Conservation (phyloP, 1,139 yeast species). For the Magnusiomyces suaveolens region DNA sequence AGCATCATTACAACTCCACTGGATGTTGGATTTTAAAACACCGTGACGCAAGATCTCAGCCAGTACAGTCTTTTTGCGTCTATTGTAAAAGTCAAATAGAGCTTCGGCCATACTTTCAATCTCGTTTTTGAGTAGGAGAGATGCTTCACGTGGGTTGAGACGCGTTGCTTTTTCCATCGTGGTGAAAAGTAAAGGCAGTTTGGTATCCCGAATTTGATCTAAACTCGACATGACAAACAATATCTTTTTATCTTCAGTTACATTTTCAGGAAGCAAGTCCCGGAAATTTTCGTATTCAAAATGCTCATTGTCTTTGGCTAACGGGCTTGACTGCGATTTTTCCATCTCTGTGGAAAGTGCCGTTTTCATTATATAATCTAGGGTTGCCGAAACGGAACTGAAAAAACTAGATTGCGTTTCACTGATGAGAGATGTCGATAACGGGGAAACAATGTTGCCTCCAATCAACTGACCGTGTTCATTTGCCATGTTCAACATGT, state of each 20-base stretch:
- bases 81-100: slow-evolving; percentile 43
- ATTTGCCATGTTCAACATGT: slow-evolving; percentile 22
- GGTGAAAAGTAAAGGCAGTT: slow-evolving; percentile 41
- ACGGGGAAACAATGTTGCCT: slow-evolving; percentile 39
- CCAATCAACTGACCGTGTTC: slow-evolving; percentile 15
- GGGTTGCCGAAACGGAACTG: slow-evolving; percentile 30
- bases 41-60: slow-evolving; percentile 42
- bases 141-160: slow-evolving; percentile 35
- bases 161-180: slow-evolving; percentile 43
- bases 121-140: slow-evolving; percentile 36
- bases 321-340: no score
- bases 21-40: slow-evolving; percentile 32
- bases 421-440: slow-evolving; percentile 38
- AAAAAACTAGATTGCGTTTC: slow-evolving; percentile 37
- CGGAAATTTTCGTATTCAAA: slow-evolving; percentile 15
- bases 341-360: slow-evolving; percentile 11
- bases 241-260: slow-evolving; percentile 33
- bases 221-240: slow-evolving; percentile 44
- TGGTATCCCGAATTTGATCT: slow-evolving; percentile 37
- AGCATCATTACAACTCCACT: slow-evolving; percentile 36
- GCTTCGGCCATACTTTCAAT: slow-evolving; percentile 44
- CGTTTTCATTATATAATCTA: slow-evolving; percentile 19
- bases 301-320: no score
- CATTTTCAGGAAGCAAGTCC: slow-evolving; percentile 25
- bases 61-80: slow-evolving; percentile 42